Percentiles rank a stretch among this genome's conserved stretches.
phyloP scores from a whole-genome alignment of 108 stramenopile genomes.

The Bacterosira constricta region DNA sequence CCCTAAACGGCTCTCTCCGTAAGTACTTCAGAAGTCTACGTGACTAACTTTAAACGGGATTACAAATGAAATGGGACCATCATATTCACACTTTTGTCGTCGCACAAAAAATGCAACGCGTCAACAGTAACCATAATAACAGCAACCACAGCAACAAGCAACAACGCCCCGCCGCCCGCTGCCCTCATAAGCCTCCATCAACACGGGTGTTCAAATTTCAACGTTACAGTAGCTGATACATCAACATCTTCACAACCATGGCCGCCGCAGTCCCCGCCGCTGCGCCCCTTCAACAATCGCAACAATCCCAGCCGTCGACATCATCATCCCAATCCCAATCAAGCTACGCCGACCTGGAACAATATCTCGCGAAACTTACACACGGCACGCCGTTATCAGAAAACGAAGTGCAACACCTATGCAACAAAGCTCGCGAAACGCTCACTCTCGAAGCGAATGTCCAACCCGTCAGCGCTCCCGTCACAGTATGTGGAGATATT shows the following conservation, averaged over 20 bases:
- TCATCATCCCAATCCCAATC: constrained; percentile 19
- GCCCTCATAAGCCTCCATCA: not conserved
- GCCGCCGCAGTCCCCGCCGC: too few relatives aligned
- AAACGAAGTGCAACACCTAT: constrained; percentile 81
- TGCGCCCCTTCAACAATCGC: not conserved
- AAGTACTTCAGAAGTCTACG: too few relatives aligned
- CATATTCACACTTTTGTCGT: too few relatives aligned
- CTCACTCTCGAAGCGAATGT: constrained; percentile 87
- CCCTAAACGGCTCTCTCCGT: too few relatives aligned
- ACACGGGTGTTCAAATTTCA: not conserved
- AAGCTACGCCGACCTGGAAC: constrained; percentile 72
- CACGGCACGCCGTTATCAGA: constrained; percentile 87
- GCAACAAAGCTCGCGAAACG: constrained; percentile 85
- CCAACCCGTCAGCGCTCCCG: constrained; percentile 89
- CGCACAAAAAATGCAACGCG: too few relatives aligned
- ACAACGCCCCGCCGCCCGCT: not conserved
- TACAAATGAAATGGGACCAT: too few relatives aligned
- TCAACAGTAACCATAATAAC: not conserved
- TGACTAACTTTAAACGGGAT: too few relatives aligned
- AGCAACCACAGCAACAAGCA: not conserved
- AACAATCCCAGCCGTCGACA: constrained; percentile 4
- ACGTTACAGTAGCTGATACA: not conserved
- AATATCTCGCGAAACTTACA: constrained; percentile 82
- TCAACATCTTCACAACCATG: not conserved
- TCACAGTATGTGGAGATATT: constrained; percentile 93